A percentile compares a stretch with the other conserved stretches of the same genome.
phyloP scores from a whole-genome alignment of 2,329 filamentous ascomycete genomes.

The Cadophora luteo-olivacea region DNA sequence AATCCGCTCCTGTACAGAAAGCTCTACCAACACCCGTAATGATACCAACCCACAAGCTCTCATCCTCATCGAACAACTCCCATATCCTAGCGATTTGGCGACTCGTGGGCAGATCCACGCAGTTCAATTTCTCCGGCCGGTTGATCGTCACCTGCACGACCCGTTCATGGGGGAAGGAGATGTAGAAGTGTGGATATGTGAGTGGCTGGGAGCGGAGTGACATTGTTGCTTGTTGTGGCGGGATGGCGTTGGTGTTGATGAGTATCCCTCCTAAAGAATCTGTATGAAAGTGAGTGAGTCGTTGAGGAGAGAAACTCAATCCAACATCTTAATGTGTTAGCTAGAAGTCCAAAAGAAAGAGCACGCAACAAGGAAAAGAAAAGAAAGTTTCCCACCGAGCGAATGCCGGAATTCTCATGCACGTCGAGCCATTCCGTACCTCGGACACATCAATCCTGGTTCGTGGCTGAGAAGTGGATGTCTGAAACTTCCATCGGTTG shows the following conservation, averaged over 20 bases:
- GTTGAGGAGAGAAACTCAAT: background rate
- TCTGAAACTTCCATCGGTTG: background rate
- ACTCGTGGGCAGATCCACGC: constrained; percentile 53
- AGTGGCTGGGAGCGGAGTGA: constrained; percentile 9
- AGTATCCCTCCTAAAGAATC: background rate
- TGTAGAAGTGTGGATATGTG: constrained; percentile 30
- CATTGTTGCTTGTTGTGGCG: background rate
- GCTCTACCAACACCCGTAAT: constrained; percentile 68
- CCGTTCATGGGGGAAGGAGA: constrained; percentile 59
- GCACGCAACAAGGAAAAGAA: background rate
- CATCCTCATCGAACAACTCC: constrained; percentile 20
- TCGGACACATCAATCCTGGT: background rate
- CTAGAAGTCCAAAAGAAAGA: background rate
- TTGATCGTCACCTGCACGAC: constrained; percentile 66
- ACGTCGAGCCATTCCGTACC: background rate
- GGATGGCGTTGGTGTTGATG: background rate
- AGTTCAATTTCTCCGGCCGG: constrained; percentile 63
- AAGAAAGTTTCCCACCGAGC: background rate
- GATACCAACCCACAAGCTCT: constrained; percentile 61
- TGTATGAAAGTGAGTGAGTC: background rate
- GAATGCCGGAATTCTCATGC: background rate
- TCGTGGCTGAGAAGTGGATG: background rate
- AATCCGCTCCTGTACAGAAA: constrained; percentile 72
- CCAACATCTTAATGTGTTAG: background rate
- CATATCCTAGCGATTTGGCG: constrained; percentile 23